Evolutionary conservation across 768 basidiomycete species (phyloP).

Genomic region (Ephemerocybe angulata): DNA sequence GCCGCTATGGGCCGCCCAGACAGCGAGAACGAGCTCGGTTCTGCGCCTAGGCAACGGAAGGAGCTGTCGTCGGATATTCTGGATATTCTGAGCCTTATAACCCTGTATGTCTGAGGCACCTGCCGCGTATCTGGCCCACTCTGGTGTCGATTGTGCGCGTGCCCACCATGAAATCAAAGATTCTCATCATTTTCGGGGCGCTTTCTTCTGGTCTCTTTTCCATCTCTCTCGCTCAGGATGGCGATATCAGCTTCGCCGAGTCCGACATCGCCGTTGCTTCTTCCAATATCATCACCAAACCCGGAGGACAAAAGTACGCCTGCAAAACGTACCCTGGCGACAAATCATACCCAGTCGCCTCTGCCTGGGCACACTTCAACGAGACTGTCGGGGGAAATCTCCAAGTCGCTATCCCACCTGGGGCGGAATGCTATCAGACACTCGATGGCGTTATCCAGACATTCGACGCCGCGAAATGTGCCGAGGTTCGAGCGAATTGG

Average conservation of each 20-base stretch:
- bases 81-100: too few species aligned
- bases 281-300: background rate
- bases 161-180: too few species aligned
- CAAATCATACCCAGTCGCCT: slow-evolving; percentile 4
- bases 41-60: too few species aligned
- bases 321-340: slow-evolving; percentile 14
- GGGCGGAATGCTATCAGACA: slow-evolving; percentile 12
- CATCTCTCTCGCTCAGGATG: background rate
- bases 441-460: slow-evolving; percentile 6
- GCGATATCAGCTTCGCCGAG: background rate
- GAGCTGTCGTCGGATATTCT: too few species aligned
- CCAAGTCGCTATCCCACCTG: slow-evolving; percentile 9
- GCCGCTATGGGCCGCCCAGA: too few species aligned
- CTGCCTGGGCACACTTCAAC: slow-evolving; percentile 9
- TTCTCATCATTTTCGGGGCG: too few species aligned
- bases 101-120: too few species aligned
- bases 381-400: slow-evolving; percentile 12
- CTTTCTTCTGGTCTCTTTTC: too few species aligned
- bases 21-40: too few species aligned
- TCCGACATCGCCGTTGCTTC: background rate
- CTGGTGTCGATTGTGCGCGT: too few species aligned
- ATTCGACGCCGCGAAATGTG: slow-evolving; percentile 1
- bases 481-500: slow-evolving; percentile 1
- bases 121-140: too few species aligned
- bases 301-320: slow-evolving; percentile 1